Evolutionary conservation across 2,329 filamentous ascomycete species (phyloP).

Genomic region (Diaporthe destruens): DNA sequence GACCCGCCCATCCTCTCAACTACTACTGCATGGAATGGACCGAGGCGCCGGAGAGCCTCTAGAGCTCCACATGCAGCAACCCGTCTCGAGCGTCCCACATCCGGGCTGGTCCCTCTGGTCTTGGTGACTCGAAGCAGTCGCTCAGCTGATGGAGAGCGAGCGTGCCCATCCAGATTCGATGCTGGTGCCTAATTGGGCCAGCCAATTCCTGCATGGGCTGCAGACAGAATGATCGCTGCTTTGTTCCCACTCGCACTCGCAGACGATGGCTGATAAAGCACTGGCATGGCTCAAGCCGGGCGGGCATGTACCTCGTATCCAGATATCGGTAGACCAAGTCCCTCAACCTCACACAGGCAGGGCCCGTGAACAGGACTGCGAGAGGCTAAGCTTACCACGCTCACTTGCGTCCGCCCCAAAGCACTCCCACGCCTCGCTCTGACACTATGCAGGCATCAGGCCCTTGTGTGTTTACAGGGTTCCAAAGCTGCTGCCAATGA

Average conservation of each 20-base stretch:
- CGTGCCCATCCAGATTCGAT: conserved; percentile 25
- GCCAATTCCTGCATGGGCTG: conserved; percentile 18
- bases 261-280: conserved; percentile 15
- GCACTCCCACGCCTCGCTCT: conserved; percentile 22
- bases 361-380: not conserved
- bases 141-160: conserved; percentile 20
- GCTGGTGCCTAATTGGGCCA: conserved; percentile 23
- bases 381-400: conserved; percentile 25
- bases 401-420: conserved; percentile 20
- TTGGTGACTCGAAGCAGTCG: conserved; percentile 21
- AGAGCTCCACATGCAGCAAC: conserved; percentile 5
- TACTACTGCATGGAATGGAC: not conserved
- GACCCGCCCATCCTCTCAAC: conserved; percentile 8
- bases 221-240: conserved; percentile 9
- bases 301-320: conserved; percentile 29
- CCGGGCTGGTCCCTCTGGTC: not conserved
- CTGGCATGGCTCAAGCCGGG: not conserved
- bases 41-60: conserved; percentile 14
- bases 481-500: conserved; percentile 18
- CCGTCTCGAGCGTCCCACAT: conserved; percentile 2
- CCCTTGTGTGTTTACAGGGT: conserved; percentile 2
- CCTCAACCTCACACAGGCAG: not conserved
- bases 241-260: conserved; percentile 10
- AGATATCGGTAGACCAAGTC: conserved; percentile 24
- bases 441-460: conserved; percentile 28